These are phyloP conservation scores for Syzygium aromaticum DNA, from an alignment of 345 rosid genomes.

Conservation along the genomic window DNA sequence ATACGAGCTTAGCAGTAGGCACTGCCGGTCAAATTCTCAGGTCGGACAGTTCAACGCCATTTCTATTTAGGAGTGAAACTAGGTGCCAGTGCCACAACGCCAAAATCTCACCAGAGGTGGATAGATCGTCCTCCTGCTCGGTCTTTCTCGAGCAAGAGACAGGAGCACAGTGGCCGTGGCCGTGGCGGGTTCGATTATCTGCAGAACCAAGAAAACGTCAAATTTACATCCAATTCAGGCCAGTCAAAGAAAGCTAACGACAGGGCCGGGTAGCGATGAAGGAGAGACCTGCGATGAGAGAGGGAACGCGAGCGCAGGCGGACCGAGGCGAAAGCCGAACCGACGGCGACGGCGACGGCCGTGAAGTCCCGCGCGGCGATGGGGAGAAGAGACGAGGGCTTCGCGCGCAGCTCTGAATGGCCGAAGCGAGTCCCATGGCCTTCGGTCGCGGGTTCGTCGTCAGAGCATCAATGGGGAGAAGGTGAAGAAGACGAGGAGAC, in stretches of 20 bases:
- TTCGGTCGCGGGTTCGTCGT: neutral
- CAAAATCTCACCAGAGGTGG: constrained; percentile 35
- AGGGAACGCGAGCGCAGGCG: constrained; percentile 28
- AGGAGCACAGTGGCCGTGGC: constrained; percentile 13
- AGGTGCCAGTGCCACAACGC: neutral
- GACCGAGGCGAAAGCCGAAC: constrained; percentile 5
- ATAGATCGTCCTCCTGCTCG: constrained; percentile 50
- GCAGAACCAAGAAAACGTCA: constrained; percentile 3
- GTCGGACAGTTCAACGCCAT: neutral
- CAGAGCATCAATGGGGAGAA: neutral
- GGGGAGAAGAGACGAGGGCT: neutral
- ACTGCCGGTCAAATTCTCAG: neutral
- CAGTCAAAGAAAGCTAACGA: neutral
- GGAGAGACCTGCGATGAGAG: constrained; percentile 4
- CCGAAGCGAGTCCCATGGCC: constrained; percentile 60
- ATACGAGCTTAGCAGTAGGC: neutral
- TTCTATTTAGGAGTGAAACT: neutral
- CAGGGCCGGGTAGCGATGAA: neutral
- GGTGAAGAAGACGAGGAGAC: neutral
- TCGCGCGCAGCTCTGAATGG: constrained; percentile 34
- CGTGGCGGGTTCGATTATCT: constrained; percentile 22
- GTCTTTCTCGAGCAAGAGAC: constrained; percentile 35
- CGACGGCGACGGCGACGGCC: neutral
- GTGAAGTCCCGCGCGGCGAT: neutral
- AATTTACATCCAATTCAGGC: neutral